phyloP scores from a whole-genome alignment of 176 grass and related monocot genomes.

The Saccharum officinarum region DNA sequence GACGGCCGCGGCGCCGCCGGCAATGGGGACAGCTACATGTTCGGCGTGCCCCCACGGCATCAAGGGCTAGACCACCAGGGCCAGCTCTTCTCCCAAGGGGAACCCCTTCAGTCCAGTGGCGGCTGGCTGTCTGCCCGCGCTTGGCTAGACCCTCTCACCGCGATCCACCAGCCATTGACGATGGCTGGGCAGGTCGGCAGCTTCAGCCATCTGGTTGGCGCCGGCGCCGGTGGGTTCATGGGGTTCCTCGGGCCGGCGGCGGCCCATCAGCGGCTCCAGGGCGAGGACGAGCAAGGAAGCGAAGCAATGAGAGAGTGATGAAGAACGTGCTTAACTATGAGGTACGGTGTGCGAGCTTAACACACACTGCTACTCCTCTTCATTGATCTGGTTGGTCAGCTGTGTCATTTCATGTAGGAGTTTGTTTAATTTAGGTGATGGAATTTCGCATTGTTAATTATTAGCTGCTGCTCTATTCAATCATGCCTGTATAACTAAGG shows the following conservation, averaged over 20 bases:
- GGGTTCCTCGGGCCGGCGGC: conserved; percentile 74
- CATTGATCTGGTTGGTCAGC: conserved; percentile 10
- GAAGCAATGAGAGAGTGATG: conserved; percentile 45
- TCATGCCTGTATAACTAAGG: conserved; percentile 29
- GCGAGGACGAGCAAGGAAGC: conserved; percentile 66
- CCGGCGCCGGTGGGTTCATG: conserved; percentile 52
- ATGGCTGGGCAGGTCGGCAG: conserved; percentile 57
- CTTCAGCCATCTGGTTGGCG: conserved; percentile 58
- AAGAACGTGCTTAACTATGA: conserved; percentile 8
- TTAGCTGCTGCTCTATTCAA: conserved; percentile 16
- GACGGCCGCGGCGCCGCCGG: conserved; percentile 35
- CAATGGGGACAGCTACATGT: conserved; percentile 54
- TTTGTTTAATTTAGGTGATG: conserved; percentile 20
- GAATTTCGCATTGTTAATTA: conserved; percentile 29
- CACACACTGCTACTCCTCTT: conserved; percentile 11
- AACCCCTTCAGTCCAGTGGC: conserved; percentile 98
- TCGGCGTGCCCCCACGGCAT: conserved; percentile 42
- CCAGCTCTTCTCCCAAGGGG: conserved; percentile 86
- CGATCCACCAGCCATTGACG: conserved; percentile 57
- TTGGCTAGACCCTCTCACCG: conserved; percentile 71
- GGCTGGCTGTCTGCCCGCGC: conserved; percentile 55
- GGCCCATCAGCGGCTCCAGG: conserved; percentile 52
- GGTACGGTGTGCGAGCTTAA: conserved; percentile 32
- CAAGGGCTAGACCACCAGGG: conserved; percentile 54
- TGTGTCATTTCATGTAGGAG: conserved; percentile 67